These are phyloP conservation scores for Veloporphyrellus conicus DNA, from an alignment of 1,284 basidiomycete genomes.

Conservation along the genomic window DNA sequence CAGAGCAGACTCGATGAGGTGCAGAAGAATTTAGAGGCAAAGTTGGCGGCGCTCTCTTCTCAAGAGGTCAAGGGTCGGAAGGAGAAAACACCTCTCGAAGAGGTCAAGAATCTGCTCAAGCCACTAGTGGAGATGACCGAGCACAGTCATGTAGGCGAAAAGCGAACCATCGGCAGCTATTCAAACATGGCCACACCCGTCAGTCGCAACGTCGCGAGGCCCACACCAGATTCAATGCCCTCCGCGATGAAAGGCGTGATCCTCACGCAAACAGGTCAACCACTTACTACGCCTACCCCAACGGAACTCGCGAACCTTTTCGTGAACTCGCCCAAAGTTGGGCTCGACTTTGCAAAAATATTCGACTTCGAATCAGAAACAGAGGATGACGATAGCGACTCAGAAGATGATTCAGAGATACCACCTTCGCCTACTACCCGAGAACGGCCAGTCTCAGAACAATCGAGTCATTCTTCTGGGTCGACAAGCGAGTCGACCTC, in stretches of 20 bases:
- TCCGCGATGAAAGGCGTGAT: slow-evolving; percentile 82
- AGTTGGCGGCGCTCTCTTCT: slow-evolving; percentile 42
- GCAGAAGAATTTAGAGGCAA: slow-evolving; percentile 46
- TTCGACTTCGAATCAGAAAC: slow-evolving; percentile 52
- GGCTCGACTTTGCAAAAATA: slow-evolving; percentile 68
- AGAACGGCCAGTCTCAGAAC: slow-evolving; percentile 27
- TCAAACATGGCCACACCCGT: slow-evolving; percentile 39
- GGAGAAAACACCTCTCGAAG: slow-evolving; percentile 63
- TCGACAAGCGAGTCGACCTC: slow-evolving; percentile 20
- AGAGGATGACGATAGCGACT: slow-evolving; percentile 26
- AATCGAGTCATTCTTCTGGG: slow-evolving; percentile 25
- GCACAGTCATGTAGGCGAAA: slow-evolving; percentile 25
- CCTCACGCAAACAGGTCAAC: slow-evolving; percentile 68
- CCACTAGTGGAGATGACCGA: slow-evolving; percentile 45
- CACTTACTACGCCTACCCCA: slow-evolving; percentile 63
- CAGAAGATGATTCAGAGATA: slow-evolving; percentile 21
- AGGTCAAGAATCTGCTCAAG: slow-evolving; percentile 65
- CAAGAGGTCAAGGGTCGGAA: slow-evolving; percentile 41
- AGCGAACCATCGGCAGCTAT: slow-evolving; percentile 17
- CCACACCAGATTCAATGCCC: slow-evolving; percentile 34
- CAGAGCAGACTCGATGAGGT: slow-evolving; percentile 46
- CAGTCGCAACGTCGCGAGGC: slow-evolving; percentile 33
- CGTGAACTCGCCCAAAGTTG: slow-evolving; percentile 58
- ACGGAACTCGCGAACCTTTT: slow-evolving; percentile 61
- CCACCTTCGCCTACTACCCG: slow-evolving; percentile 31